Conservation (phyloP, 805 yeast species). For the Barnettozyma sp. region DNA sequence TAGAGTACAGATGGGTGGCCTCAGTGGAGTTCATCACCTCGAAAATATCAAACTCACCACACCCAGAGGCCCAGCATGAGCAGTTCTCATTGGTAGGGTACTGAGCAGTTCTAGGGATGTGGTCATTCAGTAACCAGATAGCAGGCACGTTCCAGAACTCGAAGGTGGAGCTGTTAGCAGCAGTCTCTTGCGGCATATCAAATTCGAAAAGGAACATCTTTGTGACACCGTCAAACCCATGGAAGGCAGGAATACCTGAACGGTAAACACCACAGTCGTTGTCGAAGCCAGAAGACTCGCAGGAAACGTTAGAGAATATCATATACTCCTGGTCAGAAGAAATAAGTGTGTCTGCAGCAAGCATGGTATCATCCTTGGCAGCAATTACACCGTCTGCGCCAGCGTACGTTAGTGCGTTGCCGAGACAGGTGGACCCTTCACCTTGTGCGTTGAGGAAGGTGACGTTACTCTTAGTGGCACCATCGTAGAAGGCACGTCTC, state of each 20-base stretch:
- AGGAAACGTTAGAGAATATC: conserved; percentile 51
- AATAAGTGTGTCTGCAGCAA: conserved; percentile 31
- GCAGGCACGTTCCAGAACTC: conserved; percentile 59
- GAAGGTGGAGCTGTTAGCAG: conserved; percentile 24
- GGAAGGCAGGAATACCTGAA: conserved; percentile 65
- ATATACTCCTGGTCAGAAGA: conserved; percentile 53
- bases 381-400: conserved; percentile 44
- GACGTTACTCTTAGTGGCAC: conserved; percentile 51
- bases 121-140: conserved; percentile 68
- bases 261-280: conserved; percentile 74
- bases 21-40: conserved; percentile 65
- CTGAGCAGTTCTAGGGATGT: conserved; percentile 70
- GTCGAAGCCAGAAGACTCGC: conserved; percentile 45
- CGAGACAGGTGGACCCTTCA: conserved; percentile 52
- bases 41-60: conserved; percentile 75
- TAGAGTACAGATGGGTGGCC: conserved; percentile 48
- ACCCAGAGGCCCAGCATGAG: conserved; percentile 72
- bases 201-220: conserved; percentile 72
- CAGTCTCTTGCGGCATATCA: conserved; percentile 52
- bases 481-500: conserved; percentile 55
- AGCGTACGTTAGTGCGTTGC: conserved; percentile 60
- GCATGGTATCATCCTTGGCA: conserved; percentile 40
- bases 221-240: conserved; percentile 59
- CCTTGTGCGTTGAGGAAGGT: conserved; percentile 67
- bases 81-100: conserved; percentile 55